Base-by-base conservation (phyloP, 2,329 filamentous ascomycete genomes). In the Talaromyces marneffei region DNA sequence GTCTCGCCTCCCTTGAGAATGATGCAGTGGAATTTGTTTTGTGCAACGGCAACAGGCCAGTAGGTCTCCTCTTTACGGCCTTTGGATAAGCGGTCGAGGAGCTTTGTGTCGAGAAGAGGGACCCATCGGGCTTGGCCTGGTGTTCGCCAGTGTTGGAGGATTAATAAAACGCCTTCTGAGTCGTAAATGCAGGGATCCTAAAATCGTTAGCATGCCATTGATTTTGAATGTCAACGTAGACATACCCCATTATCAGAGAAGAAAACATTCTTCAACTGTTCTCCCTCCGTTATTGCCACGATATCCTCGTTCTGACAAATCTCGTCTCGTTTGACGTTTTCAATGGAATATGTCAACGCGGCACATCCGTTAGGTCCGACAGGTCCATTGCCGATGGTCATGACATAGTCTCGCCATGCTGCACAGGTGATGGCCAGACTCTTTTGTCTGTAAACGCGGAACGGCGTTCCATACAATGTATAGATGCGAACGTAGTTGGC, bases 151-250 rank as follows among this genome's bases (percentile, higher is more conserved):
- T 96, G 92, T 48, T 96, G 82, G 2, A 97, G 83, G 1, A 93
- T 89, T 12, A 97, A 82, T 1, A 99, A 81, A 0, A 93, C 91
- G 42, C 95, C 94, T 1, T 90, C 91, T 4, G 90, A 91, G 74
- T 97, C 94, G 75, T 97, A 99, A 62, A 97, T 92, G 74, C 91
- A 97, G 6, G 94, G 94, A 69, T 99, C 92, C 88, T 91, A 62
- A 65, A 25, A 63, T 23, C 61, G 60, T 66, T 40, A 66, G 64
- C 35, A 52, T 16, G 6, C 2, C 12, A 16, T 27, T 16, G n/a
- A 27, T 31, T 16, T 14, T 9, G n/a, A 20, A 3, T 20, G 37
- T n/a, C n/a, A n/a, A 5, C 16, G 50, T 7, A 18, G 29, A 71
- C 87, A 77, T 80, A 91, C 89, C n/a, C 94, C 94, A 62, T 84